These are phyloP conservation scores for Stephanodiscus triporus DNA, from an alignment of 108 stramenopile genomes.

Conservation along the genomic window DNA sequence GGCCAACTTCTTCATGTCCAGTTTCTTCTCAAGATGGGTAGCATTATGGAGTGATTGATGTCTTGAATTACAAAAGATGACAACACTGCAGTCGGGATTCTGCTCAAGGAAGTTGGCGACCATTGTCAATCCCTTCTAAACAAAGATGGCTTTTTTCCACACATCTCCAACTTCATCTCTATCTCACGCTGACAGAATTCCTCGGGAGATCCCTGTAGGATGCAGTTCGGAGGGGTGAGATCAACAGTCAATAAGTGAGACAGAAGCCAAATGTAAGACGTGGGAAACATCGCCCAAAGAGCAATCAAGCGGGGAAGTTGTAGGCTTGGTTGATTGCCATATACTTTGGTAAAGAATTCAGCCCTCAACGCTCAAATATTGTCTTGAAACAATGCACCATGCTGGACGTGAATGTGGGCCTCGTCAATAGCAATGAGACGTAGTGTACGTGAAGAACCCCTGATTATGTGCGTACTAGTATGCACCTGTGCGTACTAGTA, in stretches of 20 bases:
- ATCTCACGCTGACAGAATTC: neutral
- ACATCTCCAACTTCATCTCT: neutral
- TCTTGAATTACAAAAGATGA: neutral
- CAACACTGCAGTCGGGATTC: neutral
- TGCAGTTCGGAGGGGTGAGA: no score
- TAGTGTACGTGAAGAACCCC: neutral
- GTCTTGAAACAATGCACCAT: neutral
- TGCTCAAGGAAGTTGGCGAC: neutral
- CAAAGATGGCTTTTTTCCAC: neutral
- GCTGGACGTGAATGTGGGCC: neutral
- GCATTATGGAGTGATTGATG: neutral
- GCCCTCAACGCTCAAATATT: neutral
- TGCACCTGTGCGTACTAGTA: no score
- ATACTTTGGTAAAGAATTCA: neutral
- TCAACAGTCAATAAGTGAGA: neutral
- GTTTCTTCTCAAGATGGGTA: neutral
- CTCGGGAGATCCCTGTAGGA: neutral
- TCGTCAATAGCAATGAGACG: neutral
- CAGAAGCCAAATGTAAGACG: neutral
- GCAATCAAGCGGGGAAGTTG: neutral
- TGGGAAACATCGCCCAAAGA: neutral
- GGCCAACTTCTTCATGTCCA: neutral
- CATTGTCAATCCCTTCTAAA: neutral
- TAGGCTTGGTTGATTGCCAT: neutral
- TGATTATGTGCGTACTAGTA: no score